Base-by-base conservation (phyloP, 345 rosid genomes). In the Ceriops decandra region DNA sequence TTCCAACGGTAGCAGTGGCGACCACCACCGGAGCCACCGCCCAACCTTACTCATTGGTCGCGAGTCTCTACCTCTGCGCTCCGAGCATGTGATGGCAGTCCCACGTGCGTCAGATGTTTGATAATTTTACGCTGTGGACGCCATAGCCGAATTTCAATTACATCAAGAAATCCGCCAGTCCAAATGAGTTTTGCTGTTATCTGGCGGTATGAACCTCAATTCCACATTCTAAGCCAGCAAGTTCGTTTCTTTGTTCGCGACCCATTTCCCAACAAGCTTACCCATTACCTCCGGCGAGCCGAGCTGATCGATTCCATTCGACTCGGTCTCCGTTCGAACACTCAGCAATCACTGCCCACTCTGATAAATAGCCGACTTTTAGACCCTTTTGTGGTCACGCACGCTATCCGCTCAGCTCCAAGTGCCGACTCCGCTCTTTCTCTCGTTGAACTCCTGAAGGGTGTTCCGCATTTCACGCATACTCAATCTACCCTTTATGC, bases 371-470 rank as follows among this genome's bases (percentile, higher is more conserved):
- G 80, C 71, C 92, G 95, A 63, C 86, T 85, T 46, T 66, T 87
- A 68, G 98, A 93, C 73, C 76, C 90, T 67, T 87, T 90, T 58
- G 85, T 93, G 10, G 89, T 85, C 64, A 84, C 82, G 58, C 87
- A 86, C 53, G 82, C 90, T 7, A 67, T 93, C 47, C 97, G 92
- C 61, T 85, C 90, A 22, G 85, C 91, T 70, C 92, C 97, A 54
- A 84, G 83, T 32, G 83, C 87, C 0, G 78, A 85, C 16, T 81
- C 89, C 11, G 97, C 92, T 6, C 74, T 90, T 69, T 84, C 75
- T 36, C 79, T 91, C 53, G 47, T 85, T 36, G 86, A 83, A 51
- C 64, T 77, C 38, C 88, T 91, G 11, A 53, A 69, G 15, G 54
- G 36, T 27, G 72, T 73, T 11, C 75, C 81, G 19, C 73, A 62